Evolutionary conservation across 345 rosid species (phyloP), one percentile per base, ranked within the genome.

Genomic region (Leavenworthia alabamica): DNA sequence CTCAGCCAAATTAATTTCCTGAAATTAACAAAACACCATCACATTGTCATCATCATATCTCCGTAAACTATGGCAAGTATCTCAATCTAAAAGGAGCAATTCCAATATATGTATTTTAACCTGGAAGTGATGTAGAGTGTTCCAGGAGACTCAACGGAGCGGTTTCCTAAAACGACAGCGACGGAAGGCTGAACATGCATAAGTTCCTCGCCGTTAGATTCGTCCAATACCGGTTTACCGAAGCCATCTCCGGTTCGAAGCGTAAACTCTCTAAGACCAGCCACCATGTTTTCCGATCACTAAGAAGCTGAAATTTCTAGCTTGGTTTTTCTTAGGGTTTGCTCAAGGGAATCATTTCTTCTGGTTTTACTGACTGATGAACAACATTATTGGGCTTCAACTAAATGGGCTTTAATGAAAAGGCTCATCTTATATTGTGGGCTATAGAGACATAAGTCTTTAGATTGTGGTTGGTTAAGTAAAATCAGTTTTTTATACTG

Each of bases 1-100:
- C 89, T 94, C 75, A 90, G 62, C 99, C 99, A 94, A 14, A 94
- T 65, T 10, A 90, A 77, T 56, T 81, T 82, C 85, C 97, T 89
- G 82, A 40, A 8, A 60, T 14, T 13, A 15, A 31, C 13, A 12
- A 15, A 33, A 17, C n/a, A 14, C 20, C 6, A 66, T 4, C 24
- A 23, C 24, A 23, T 20, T n/a, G n/a, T n/a, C n/a, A 19, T 13
- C 9, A 26, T 43, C 48, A 20, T 33, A 31, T 35, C 33, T 39
- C 31, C 7, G 6, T 27, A 29, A 50, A 26, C 47, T 37, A 8
- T 6, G 3, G 7, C n/a, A 24, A 19, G 35, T 8, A 45, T 39
- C 15, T 3, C 14, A 20, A 24, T 17, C 48, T 14, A 16, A 0
- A 31, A 20, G n/a, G 14, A 12, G 1, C 39, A 43, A 4, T 5